These are phyloP conservation scores for Lachnellula cervina DNA, from an alignment of 2,329 filamentous ascomycete genomes.

Conservation along the genomic window DNA sequence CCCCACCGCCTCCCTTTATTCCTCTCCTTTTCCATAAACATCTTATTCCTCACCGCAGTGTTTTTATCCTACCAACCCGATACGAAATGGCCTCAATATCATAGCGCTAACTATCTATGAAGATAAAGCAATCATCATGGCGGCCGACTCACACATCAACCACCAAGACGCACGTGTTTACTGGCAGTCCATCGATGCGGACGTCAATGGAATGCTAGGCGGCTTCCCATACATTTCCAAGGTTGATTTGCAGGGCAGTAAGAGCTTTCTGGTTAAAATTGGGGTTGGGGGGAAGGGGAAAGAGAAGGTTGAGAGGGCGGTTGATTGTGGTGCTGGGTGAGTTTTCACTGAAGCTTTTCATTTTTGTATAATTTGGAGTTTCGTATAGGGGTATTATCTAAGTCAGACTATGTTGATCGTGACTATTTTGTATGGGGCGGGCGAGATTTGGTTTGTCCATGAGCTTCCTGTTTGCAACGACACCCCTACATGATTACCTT, in stretches of 20 bases:
- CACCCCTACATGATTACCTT: background rate
- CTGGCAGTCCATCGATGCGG: conserved; percentile 47
- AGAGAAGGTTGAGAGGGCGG: conserved; percentile 33
- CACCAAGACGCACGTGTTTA: conserved; percentile 35
- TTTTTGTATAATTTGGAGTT: background rate
- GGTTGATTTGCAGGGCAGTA: conserved; percentile 66
- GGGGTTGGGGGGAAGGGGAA: conserved; percentile 35
- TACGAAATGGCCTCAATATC: background rate
- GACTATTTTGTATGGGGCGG: too few species aligned
- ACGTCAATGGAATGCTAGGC: conserved; percentile 74
- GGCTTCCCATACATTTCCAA: conserved; percentile 64
- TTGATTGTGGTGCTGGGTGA: conserved; percentile 38
- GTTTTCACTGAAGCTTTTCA: conserved; percentile 5
- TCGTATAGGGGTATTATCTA: background rate
- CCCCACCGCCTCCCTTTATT: background rate
- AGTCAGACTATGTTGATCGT: background rate
- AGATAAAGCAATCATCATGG: background rate
- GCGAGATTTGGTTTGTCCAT: background rate
- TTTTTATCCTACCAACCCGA: background rate
- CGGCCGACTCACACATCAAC: conserved; percentile 27
- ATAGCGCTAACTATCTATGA: background rate
- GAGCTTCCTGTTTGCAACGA: background rate
- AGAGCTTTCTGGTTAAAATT: conserved; percentile 65
- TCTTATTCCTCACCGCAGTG: background rate
- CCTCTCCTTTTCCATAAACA: background rate